These are phyloP conservation scores for Penicillium cosmopolitanum DNA, from an alignment of 495 filamentous ascomycete species.

Conservation along the genomic window DNA sequence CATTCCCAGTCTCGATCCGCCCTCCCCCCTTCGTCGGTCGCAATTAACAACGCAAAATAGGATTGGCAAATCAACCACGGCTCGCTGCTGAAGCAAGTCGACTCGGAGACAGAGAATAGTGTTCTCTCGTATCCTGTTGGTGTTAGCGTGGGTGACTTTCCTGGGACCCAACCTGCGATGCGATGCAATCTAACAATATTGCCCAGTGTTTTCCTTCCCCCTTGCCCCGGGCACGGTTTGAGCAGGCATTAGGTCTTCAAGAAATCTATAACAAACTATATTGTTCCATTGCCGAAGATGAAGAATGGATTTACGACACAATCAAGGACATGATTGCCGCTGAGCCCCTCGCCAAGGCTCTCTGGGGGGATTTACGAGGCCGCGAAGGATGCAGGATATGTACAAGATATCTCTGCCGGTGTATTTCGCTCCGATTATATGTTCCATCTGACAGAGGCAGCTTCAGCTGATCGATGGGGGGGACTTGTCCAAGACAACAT, in stretches of 20 bases:
- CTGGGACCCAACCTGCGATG: background rate
- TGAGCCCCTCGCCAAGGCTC: slow-evolving; percentile 68
- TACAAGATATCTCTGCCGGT: slow-evolving; percentile 69
- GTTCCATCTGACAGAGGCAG: slow-evolving; percentile 57
- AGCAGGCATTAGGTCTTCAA: slow-evolving; percentile 69
- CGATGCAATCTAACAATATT: background rate
- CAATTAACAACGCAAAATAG: slow-evolving; percentile 46
- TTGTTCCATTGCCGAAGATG: slow-evolving; percentile 72
- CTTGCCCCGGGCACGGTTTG: slow-evolving; percentile 72
- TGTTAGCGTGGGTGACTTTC: slow-evolving; percentile 57
- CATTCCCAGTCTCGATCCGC: background rate
- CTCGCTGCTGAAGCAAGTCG: slow-evolving; percentile 68
- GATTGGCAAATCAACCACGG: slow-evolving; percentile 88
- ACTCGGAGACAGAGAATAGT: slow-evolving; percentile 56
- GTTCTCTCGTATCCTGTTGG: slow-evolving; percentile 73
- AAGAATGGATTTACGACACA: slow-evolving; percentile 62
- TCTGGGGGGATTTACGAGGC: slow-evolving; percentile 75
- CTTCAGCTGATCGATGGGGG: background rate
- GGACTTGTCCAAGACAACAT: slow-evolving; percentile 26
- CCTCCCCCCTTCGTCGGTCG: background rate
- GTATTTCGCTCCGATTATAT: slow-evolving; percentile 93
- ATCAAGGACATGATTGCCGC: slow-evolving; percentile 55
- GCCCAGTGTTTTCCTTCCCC: slow-evolving; percentile 66
- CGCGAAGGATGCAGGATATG: slow-evolving; percentile 65
- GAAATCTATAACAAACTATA: slow-evolving; percentile 81